These are phyloP conservation scores for Mycena maculata DNA, from an alignment of 768 basidiomycete genomes.

Conservation along the genomic window DNA sequence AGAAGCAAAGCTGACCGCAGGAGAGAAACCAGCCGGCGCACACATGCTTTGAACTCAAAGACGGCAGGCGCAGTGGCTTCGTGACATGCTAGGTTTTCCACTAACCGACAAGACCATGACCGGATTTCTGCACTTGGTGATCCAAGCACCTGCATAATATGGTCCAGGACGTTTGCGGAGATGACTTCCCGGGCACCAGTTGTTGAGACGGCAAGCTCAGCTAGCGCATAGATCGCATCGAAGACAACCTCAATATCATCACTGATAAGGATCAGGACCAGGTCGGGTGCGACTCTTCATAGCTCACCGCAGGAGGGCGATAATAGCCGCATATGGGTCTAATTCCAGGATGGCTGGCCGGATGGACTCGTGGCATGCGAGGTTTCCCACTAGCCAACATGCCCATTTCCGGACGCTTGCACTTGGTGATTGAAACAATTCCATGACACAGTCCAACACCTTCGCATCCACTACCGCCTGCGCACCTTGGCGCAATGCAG, in stretches of 20 bases:
- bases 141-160: background rate
- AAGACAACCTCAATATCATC: background rate
- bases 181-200: background rate
- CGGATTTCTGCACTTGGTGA: constrained; percentile 2
- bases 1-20: background rate
- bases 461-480: too few species aligned
- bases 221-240: background rate
- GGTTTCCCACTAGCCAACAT: too few species aligned
- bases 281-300: too few species aligned
- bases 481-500: too few species aligned
- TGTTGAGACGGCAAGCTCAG: background rate
- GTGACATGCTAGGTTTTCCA: background rate
- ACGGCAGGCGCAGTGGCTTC: background rate
- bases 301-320: too few species aligned
- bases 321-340: too few species aligned
- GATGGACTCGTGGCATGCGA: too few species aligned
- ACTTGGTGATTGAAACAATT: too few species aligned
- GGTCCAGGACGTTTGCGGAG: background rate
- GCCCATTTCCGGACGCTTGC: too few species aligned
- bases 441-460: too few species aligned
- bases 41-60: background rate
- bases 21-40: background rate
- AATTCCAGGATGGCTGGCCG: too few species aligned
- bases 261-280: background rate
- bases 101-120: background rate